Conservation (phyloP, 1,284 basidiomycete species). For the Fistulina hepatica region DNA sequence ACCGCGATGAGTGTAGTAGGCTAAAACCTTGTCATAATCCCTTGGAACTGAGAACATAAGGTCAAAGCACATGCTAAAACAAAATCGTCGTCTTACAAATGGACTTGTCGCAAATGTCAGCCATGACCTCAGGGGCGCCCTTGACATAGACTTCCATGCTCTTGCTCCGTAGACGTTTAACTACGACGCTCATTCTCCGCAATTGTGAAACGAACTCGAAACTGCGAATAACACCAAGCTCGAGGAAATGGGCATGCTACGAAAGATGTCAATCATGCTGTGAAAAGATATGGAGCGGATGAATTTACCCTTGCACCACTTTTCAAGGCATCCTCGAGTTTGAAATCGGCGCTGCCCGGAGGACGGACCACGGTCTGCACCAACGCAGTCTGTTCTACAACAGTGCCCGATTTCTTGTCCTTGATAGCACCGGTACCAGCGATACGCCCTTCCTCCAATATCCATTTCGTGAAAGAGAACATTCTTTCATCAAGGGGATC, state of each 20-base stretch:
- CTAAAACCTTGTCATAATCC: constrained; percentile 94
- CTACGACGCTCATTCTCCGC: constrained; percentile 95
- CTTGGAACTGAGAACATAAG: constrained; percentile 62
- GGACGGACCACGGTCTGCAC: constrained; percentile 97
- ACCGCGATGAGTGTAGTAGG: constrained; percentile 95
- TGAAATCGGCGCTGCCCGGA: constrained; percentile 82
- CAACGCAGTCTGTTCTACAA: constrained; percentile 75
- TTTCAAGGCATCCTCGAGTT: constrained; percentile 86
- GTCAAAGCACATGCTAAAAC: constrained; percentile 3
- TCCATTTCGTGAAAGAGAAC: constrained; percentile 97
- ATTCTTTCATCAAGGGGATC: constrained; percentile 96
- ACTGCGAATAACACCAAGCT: constrained; percentile 90
- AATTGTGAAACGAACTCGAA: constrained; percentile 96
- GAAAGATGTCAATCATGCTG: not conserved
- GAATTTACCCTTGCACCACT: constrained; percentile 57
- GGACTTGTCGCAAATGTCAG: constrained; percentile 83
- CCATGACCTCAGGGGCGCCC: constrained; percentile 97
- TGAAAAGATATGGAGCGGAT: not conserved
- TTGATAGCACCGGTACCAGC: constrained; percentile 62
- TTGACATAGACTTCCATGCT: constrained; percentile 99
- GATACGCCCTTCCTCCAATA: constrained; percentile 82
- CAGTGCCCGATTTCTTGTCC: constrained; percentile 46
- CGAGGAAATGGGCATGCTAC: constrained; percentile 90
- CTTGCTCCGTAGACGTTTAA: constrained; percentile 86
- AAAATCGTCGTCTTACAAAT: constrained; percentile 54